Percentiles rank a stretch among this genome's conserved stretches.
Conservation (phyloP, 352 stramenopile genomes). For the Phytopythium cucurbitacearum region DNA sequence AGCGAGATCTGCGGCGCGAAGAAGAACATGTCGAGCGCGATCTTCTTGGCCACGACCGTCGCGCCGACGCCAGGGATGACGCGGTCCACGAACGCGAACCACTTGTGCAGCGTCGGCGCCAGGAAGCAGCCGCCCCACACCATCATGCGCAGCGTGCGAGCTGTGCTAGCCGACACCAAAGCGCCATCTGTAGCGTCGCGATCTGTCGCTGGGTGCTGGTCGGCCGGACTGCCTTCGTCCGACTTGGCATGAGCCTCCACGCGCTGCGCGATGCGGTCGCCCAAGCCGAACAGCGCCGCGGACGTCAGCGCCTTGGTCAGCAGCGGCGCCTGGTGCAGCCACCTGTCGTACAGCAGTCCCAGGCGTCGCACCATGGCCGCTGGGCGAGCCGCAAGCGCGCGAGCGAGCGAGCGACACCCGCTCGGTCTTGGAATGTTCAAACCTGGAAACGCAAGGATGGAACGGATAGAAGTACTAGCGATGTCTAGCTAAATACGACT, state of each 20-base stretch:
- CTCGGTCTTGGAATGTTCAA: no score
- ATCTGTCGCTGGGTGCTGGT: neutral
- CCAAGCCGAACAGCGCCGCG: constrained; percentile 33
- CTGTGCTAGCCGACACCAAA: constrained; percentile 18
- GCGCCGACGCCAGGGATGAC: constrained; percentile 20
- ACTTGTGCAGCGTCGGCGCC: constrained; percentile 87
- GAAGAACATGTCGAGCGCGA: constrained; percentile 37
- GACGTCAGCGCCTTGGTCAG: constrained; percentile 52
- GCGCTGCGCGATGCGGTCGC: constrained; percentile 42
- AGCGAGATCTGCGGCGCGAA: constrained; percentile 34
- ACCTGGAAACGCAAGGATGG: no score
- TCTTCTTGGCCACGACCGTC: constrained; percentile 31
- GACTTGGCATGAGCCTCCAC: constrained; percentile 11
- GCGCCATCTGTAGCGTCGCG: neutral
- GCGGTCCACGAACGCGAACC: constrained; percentile 82
- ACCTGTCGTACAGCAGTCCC: constrained; percentile 31
- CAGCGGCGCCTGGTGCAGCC: constrained; percentile 42
- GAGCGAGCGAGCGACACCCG: no score
- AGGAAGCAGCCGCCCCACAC: constrained; percentile 86
- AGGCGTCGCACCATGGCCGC: constrained; percentile 18
- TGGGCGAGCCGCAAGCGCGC: no score
- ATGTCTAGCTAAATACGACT: no score
- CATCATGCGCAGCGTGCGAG: constrained; percentile 71
- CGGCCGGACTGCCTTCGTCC: neutral
- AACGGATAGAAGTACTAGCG: no score